These are phyloP conservation scores for Dactylellina leptospora DNA, from an alignment of 2,329 filamentous ascomycete genomes.

Conservation along the genomic window DNA sequence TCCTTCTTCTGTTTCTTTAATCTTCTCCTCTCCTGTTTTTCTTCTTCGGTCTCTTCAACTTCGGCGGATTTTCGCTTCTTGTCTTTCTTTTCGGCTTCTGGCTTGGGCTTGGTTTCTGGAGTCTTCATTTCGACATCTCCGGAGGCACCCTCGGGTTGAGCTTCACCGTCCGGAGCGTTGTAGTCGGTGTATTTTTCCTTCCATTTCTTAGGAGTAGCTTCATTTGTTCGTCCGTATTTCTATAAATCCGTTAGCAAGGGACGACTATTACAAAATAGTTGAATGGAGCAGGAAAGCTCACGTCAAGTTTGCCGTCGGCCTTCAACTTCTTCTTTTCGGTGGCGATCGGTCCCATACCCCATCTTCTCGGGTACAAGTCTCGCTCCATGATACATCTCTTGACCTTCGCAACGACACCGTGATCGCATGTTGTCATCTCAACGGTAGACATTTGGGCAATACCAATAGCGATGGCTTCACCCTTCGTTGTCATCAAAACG, in stretches of 20 bases:
- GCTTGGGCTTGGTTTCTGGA: slow-evolving; percentile 59
- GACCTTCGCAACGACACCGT: slow-evolving; percentile 97
- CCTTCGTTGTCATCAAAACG: slow-evolving; percentile 98
- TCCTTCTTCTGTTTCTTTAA: slow-evolving; percentile 84
- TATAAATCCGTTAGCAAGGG: slow-evolving; percentile 60
- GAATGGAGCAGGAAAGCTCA: slow-evolving; percentile 59
- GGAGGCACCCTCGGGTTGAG: slow-evolving; percentile 62
- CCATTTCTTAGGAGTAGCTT: slow-evolving; percentile 93
- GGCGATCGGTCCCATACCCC: slow-evolving; percentile 93
- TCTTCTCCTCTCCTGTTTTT: slow-evolving; percentile 67
- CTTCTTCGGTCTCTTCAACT: slow-evolving; percentile 65
- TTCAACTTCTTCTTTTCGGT: slow-evolving; percentile 99
- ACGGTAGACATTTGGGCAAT: slow-evolving; percentile 98
- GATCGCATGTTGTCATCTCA: slow-evolving; percentile 94
- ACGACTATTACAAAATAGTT: background rate
- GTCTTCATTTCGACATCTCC: slow-evolving; percentile 63
- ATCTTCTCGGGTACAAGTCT: slow-evolving; percentile 93
- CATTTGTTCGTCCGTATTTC: slow-evolving; percentile 93
- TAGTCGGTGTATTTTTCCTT: slow-evolving; percentile 92
- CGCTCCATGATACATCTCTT: slow-evolving; percentile 99
- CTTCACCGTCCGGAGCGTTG: slow-evolving; percentile 66
- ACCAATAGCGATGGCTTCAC: slow-evolving; percentile 94
- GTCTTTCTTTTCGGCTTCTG: slow-evolving; percentile 64
- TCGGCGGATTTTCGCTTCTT: slow-evolving; percentile 67
- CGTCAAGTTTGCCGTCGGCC: slow-evolving; percentile 93